Percentiles rank a stretch among this genome's conserved stretches.
phyloP scores from a whole-genome alignment of 2,329 filamentous ascomycete species.

The Epichloe aotearoae region DNA sequence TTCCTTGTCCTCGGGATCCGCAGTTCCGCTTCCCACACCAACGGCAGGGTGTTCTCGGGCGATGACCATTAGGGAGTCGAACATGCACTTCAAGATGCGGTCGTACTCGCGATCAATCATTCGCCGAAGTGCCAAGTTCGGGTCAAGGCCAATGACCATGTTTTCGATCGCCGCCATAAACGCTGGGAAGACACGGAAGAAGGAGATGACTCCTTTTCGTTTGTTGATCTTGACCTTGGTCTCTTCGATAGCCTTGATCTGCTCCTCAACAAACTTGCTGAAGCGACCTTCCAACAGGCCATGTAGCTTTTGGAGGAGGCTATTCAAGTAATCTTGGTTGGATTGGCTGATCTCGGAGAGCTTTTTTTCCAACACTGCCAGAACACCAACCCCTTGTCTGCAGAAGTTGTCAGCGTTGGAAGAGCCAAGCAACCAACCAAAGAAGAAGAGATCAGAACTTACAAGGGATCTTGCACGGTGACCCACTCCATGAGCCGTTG shows the following conservation, averaged over 20 bases:
- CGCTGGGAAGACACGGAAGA: conserved; percentile 83
- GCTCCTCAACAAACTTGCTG: conserved; percentile 82
- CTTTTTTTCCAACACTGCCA: conserved; percentile 67
- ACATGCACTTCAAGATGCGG: conserved; percentile 87
- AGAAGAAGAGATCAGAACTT: conserved; percentile 29
- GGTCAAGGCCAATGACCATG: conserved; percentile 52
- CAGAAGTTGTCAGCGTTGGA: conserved; percentile 7
- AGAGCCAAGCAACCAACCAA: background rate
- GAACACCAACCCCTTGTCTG: conserved; percentile 79
- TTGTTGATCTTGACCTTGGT: conserved; percentile 99
- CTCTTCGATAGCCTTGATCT: conserved; percentile 90
- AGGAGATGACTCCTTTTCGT: conserved; percentile 88
- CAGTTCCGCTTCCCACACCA: conserved; percentile 27
- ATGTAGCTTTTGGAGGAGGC: conserved; percentile 67
- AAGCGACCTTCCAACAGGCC: conserved; percentile 62
- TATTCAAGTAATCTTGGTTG: conserved; percentile 83
- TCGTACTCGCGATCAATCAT: conserved; percentile 80
- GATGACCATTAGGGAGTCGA: conserved; percentile 91
- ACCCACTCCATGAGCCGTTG: conserved; percentile 76
- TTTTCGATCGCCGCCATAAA: conserved; percentile 77
- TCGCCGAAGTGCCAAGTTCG: conserved; percentile 50
- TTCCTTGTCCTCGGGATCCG: conserved; percentile 77
- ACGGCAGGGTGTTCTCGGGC: conserved; percentile 54
- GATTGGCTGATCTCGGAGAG: conserved; percentile 70
- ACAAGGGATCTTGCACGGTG: conserved; percentile 66